A percentile compares a stretch with the other conserved stretches of the same genome.
Evolutionary conservation across 2,329 filamentous ascomycete genomes (phyloP).

Genomic region (Juglanconis juglandina): DNA sequence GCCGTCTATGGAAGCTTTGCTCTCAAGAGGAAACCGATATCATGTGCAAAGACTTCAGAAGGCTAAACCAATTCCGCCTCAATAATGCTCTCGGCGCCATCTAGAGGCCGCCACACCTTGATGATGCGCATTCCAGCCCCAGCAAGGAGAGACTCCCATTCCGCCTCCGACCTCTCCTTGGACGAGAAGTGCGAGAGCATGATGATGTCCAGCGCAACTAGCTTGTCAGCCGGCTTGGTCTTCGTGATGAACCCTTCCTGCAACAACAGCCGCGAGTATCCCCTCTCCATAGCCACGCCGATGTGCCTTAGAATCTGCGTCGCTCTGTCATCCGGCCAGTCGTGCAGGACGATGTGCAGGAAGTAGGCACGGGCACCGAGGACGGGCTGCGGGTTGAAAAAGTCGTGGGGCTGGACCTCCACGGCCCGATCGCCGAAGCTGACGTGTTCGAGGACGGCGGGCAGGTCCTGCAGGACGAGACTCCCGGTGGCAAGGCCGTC

Average conservation of each 20-base stretch:
- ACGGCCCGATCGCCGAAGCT: conserved; percentile 22
- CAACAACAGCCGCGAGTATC: conserved; percentile 35
- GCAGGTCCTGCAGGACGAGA: conserved; percentile 33
- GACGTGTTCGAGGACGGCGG: conserved; percentile 29
- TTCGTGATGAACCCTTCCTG: conserved; percentile 34
- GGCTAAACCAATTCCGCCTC: too few species aligned
- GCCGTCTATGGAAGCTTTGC: too few species aligned
- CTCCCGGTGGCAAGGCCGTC: conserved; percentile 20
- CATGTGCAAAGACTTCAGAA: too few species aligned
- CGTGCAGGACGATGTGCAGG: conserved; percentile 29
- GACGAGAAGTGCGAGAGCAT: conserved; percentile 29
- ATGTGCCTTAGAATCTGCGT: conserved; percentile 10
- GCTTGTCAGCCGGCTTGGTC: conserved; percentile 26
- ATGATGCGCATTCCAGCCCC: too few species aligned
- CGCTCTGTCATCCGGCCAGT: conserved; percentile 24
- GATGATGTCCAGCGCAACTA: conserved; percentile 32
- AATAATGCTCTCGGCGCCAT: too few species aligned
- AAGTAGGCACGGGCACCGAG: conserved; percentile 32
- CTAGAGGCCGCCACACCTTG: too few species aligned
- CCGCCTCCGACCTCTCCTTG: too few species aligned
- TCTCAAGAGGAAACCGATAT: too few species aligned
- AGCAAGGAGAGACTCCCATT: too few species aligned
- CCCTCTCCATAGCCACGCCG: conserved; percentile 26
- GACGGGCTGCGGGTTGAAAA: conserved; percentile 38
- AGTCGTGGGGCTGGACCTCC: conserved; percentile 31